phyloP scores from a whole-genome alignment of 345 rosid species.

The Erucastrum elatum region DNA sequence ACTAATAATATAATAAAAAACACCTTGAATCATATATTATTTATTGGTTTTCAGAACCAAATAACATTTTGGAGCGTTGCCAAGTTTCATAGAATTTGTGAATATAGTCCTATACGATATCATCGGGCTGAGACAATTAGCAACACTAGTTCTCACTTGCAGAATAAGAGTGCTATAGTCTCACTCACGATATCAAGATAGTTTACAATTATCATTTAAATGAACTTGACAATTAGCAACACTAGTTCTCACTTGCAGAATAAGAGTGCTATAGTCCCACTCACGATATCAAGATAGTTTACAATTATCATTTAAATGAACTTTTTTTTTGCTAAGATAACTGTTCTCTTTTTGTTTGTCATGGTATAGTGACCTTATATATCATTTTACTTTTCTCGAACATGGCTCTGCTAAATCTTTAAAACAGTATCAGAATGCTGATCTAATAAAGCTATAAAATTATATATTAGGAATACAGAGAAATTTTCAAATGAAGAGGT shows the following conservation, averaged over 20 bases:
- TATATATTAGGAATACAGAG: neutral
- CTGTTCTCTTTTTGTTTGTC: neutral
- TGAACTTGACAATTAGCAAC: neutral
- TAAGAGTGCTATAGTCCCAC: neutral
- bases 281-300: neutral
- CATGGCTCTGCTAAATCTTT: neutral
- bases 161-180: neutral
- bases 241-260: neutral
- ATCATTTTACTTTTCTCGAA: neutral
- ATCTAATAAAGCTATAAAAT: neutral
- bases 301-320: neutral
- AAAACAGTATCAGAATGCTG: neutral
- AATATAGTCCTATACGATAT: too few species aligned
- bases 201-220: neutral
- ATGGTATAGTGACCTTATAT: neutral
- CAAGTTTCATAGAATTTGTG: too few species aligned
- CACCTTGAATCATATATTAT: neutral
- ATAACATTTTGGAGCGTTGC: neutral
- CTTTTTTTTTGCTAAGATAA: neutral
- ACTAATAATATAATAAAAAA: too few species aligned
- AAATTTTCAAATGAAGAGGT: neutral
- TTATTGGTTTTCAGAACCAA: neutral
- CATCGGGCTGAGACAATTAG: neutral
- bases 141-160: neutral
- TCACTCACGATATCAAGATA: neutral